phyloP scores from a whole-genome alignment of 1,284 basidiomycete genomes.

The Sporisorium exsertum region DNA sequence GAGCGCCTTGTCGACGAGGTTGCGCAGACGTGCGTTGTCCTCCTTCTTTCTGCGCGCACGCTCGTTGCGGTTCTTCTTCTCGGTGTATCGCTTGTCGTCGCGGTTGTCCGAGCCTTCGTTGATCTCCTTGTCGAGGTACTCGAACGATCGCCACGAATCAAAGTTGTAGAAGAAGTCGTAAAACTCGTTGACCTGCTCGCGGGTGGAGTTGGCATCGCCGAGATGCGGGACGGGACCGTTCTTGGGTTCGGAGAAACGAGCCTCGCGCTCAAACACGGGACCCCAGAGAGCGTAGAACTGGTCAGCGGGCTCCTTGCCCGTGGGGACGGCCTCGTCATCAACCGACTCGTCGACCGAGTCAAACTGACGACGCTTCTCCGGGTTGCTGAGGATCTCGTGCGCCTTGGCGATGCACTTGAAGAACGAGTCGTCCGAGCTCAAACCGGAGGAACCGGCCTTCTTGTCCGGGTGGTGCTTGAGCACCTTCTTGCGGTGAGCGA shows the following conservation, averaged over 20 bases:
- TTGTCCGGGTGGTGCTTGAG: slow-evolving; percentile 99
- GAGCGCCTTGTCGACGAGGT: slow-evolving; percentile 87
- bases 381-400: slow-evolving; percentile 87
- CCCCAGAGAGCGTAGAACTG: slow-evolving; percentile 77
- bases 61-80: slow-evolving; percentile 99
- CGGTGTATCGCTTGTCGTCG: slow-evolving; percentile 97
- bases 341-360: slow-evolving; percentile 92
- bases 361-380: slow-evolving; percentile 91
- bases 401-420: slow-evolving; percentile 99
- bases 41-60: slow-evolving; percentile 97
- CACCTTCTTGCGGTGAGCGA: slow-evolving; percentile 98
- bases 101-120: slow-evolving; percentile 97
- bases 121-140: slow-evolving; percentile 97
- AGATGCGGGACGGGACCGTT: slow-evolving; percentile 86
- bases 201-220: slow-evolving; percentile 79
- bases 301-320: slow-evolving; percentile 71
- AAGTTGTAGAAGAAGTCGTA: slow-evolving; percentile 99
- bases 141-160: slow-evolving; percentile 97
- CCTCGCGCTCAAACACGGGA: slow-evolving; percentile 89
- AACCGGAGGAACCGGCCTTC: slow-evolving; percentile 81
- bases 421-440: slow-evolving; percentile 93
- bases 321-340: slow-evolving; percentile 75
- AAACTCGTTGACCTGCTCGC: slow-evolving; percentile 88
- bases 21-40: slow-evolving; percentile 89
- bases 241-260: slow-evolving; percentile 82